phyloP scores from a whole-genome alignment of 2,329 filamentous ascomycete genomes.

The Aspergillus flavus region DNA sequence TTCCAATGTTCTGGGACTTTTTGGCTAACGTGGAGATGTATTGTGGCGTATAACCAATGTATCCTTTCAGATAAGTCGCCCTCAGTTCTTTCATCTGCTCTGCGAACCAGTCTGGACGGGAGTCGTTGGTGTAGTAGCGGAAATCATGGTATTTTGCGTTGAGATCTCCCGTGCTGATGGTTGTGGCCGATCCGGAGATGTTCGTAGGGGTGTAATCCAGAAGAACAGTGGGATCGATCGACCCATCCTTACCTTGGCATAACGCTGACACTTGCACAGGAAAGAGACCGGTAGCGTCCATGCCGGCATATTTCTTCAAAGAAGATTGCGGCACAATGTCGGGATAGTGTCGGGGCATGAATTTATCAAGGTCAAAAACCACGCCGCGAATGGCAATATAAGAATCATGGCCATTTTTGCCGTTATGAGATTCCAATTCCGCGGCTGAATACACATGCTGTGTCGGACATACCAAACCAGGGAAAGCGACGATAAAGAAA shows the following conservation, averaged over 20 bases:
- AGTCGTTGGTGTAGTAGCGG: conserved; percentile 78
- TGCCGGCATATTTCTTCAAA: conserved; percentile 79
- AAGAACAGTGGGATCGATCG: conserved; percentile 70
- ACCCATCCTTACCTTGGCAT: conserved; percentile 74
- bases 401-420: conserved; percentile 65
- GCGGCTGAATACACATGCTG: conserved; percentile 82
- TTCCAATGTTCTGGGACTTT: conserved; percentile 71
- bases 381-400: conserved; percentile 85
- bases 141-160: conserved; percentile 92
- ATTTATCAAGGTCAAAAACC: conserved; percentile 79
- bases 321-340: conserved; percentile 61
- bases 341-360: conserved; percentile 78
- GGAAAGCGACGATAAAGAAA: conserved; percentile 91
- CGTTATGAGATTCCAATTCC: conserved; percentile 75
- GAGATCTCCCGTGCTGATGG: conserved; percentile 67
- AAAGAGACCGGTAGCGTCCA: conserved; percentile 86
- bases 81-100: conserved; percentile 83
- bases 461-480: conserved; percentile 82
- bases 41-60: conserved; percentile 76
- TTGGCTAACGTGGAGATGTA: conserved; percentile 72
- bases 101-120: conserved; percentile 85
- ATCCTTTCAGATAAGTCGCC: conserved; percentile 80
- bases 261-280: conserved; percentile 92
- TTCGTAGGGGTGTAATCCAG: conserved; percentile 83
- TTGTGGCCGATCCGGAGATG: conserved; percentile 65